Evolutionary conservation across 2,329 filamentous ascomycete genomes (phyloP).

Genomic region (Pyrenochaeta sp.): DNA sequence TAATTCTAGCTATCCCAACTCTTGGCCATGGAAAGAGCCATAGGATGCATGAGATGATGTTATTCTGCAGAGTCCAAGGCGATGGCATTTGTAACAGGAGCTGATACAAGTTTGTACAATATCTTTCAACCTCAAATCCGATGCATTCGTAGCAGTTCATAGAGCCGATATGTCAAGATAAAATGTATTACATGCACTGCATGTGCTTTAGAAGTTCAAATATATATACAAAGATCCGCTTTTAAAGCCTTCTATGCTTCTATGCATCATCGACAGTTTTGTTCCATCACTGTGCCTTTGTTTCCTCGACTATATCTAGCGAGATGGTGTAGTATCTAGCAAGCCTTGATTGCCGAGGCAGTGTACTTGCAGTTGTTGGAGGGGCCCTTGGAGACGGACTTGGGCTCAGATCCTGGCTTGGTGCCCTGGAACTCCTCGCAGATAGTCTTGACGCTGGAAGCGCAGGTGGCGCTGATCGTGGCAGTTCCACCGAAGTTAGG

Average conservation of each 20-base stretch:
- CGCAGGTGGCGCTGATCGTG: slow-evolving; percentile 50
- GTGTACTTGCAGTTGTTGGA: slow-evolving; percentile 43
- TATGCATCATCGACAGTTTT: slow-evolving; percentile 22
- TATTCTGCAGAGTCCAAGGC: too few species aligned
- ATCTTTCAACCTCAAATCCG: too few species aligned
- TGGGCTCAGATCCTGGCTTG: slow-evolving; percentile 39
- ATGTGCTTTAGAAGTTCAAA: slow-evolving; percentile 12
- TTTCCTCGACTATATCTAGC: background rate
- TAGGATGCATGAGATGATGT: too few species aligned
- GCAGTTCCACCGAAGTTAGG: slow-evolving; percentile 62
- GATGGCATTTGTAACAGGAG: too few species aligned
- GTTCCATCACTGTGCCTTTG: slow-evolving; percentile 2
- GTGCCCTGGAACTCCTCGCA: slow-evolving; percentile 48
- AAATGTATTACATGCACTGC: slow-evolving; percentile 20
- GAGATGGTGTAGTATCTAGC: slow-evolving; percentile 27
- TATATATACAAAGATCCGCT: slow-evolving; percentile 32
- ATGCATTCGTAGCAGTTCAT: background rate
- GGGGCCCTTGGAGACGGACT: slow-evolving; percentile 39
- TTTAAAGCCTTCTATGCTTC: slow-evolving; percentile 21
- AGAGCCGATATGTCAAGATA: background rate
- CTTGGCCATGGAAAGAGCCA: too few species aligned
- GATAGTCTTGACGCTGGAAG: slow-evolving; percentile 40
- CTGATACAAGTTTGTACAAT: too few species aligned
- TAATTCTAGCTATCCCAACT: too few species aligned
- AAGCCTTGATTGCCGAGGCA: slow-evolving; percentile 39